These are phyloP conservation scores for Alternaria angustiovoidea DNA, from an alignment of 2,329 filamentous ascomycete genomes.

Conservation along the genomic window DNA sequence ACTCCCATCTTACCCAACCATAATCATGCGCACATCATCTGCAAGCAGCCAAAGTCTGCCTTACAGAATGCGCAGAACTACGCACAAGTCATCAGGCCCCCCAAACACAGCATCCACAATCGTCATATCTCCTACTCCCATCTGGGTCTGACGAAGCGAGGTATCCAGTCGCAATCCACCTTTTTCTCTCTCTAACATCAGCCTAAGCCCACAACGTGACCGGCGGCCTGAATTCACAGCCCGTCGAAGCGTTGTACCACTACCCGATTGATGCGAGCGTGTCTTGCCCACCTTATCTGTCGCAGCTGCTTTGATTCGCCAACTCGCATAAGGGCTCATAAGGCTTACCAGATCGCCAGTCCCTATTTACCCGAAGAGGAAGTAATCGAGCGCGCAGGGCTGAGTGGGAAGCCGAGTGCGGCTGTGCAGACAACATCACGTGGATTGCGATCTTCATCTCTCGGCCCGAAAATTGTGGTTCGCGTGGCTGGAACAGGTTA, in stretches of 20 bases:
- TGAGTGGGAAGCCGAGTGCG: background rate
- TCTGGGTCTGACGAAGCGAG: background rate
- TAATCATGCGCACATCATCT: background rate
- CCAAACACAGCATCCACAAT: background rate
- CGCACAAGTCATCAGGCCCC: background rate
- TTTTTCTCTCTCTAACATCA: background rate
- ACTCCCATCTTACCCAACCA: background rate
- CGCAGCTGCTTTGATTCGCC: background rate
- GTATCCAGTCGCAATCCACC: background rate
- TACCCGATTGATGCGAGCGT: background rate
- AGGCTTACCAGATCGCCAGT: background rate
- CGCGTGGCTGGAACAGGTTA: background rate
- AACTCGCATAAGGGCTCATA: background rate
- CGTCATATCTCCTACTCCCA: background rate
- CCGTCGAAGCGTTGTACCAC: background rate
- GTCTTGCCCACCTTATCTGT: no score
- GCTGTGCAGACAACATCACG: background rate
- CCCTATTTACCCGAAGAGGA: background rate
- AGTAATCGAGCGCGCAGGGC: background rate
- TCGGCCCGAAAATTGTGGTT: background rate
- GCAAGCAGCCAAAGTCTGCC: background rate
- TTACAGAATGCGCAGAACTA: background rate
- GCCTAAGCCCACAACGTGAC: slow-evolving; percentile 3
- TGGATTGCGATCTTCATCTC: background rate
- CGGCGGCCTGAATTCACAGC: background rate